Conservation (phyloP, 768 basidiomycete species). For the Gymnopilus dilepis region DNA sequence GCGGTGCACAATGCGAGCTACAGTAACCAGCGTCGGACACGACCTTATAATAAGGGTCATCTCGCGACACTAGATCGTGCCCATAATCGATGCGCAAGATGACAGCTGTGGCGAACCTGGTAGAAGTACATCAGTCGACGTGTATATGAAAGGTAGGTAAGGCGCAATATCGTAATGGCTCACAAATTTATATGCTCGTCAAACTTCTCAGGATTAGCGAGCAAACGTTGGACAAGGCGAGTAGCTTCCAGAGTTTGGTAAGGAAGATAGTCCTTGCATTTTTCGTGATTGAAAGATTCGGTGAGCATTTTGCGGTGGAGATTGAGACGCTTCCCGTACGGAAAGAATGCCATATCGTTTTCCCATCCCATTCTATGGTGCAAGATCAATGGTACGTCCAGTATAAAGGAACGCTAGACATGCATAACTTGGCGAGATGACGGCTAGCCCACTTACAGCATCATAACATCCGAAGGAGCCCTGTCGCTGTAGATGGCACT, state of each 20-base stretch:
- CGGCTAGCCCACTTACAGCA: conserved; percentile 21
- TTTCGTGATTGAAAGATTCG: conserved; percentile 42
- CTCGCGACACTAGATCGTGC: conserved; percentile 48
- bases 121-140: neutral
- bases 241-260: conserved; percentile 47
- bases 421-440: no score
- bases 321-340: conserved; percentile 54
- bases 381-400: no score
- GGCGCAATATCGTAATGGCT: no score
- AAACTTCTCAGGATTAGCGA: conserved; percentile 19
- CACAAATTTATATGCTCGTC: no score
- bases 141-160: no score
- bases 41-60: conserved; percentile 51
- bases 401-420: no score
- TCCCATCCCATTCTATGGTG: conserved; percentile 57
- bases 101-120: conserved; percentile 47
- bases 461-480: conserved; percentile 31
- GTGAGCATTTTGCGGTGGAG: conserved; percentile 52
- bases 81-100: conserved; percentile 53
- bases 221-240: conserved; percentile 46
- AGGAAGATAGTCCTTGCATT: conserved; percentile 42
- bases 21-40: conserved; percentile 51
- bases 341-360: conserved; percentile 50
- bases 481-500: conserved; percentile 66
- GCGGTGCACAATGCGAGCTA: conserved; percentile 49